Evolutionary conservation across 2,329 filamentous ascomycete genomes (phyloP).

Genomic region (Curvularia sp.): DNA sequence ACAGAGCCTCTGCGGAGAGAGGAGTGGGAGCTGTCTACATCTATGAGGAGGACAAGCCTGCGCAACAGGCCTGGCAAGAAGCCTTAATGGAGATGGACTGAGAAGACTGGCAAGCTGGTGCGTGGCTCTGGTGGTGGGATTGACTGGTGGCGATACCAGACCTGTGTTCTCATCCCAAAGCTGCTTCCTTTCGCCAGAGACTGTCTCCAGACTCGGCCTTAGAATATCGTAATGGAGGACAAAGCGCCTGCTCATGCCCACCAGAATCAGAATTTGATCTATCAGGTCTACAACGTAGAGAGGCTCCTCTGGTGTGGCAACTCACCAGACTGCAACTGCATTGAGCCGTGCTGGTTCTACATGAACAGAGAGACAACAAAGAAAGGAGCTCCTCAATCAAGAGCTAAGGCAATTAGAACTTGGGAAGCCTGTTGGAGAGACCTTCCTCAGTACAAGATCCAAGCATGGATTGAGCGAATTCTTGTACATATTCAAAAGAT

Average conservation of each 20-base stretch:
- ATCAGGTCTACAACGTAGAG: constrained; percentile 10
- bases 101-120: no score
- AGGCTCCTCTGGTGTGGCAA: constrained; percentile 21
- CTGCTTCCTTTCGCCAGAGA: no score
- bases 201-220: no score
- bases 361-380: neutral
- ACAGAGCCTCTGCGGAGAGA: constrained; percentile 7
- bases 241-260: constrained; percentile 12
- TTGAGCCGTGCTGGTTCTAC: no score
- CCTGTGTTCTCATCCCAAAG: no score
- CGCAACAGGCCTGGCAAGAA: no score
- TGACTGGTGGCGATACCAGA: no score
- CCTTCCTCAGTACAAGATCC: constrained; percentile 17
- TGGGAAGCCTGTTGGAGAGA: constrained; percentile 1
- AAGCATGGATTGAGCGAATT: constrained; percentile 24
- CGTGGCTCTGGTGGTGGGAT: constrained; percentile 5
- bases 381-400: neutral
- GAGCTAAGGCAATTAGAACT: neutral
- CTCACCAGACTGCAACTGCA: no score
- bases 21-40: constrained; percentile 14
- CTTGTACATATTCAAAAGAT: constrained; percentile 24
- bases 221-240: constrained; percentile 20
- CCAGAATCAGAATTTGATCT: constrained; percentile 6
- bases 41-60: constrained; percentile 8
- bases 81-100: no score